Evolutionary conservation across 345 rosid genomes (phyloP).

Genomic region (Hibiscus tridactylites): DNA sequence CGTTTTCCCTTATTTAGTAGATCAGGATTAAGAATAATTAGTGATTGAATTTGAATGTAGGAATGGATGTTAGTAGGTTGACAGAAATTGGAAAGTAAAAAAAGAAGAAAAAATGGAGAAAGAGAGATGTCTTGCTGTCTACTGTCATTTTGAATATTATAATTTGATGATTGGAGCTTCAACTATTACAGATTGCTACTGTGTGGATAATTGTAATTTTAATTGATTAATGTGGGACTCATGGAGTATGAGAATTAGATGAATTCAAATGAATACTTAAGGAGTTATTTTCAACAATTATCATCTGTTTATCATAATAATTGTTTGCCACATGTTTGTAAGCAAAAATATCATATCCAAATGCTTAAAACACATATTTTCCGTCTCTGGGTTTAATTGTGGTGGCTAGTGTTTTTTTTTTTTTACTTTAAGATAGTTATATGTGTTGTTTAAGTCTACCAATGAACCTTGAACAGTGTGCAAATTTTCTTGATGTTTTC

Average conservation of each 20-base stretch:
- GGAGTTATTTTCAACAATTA: neutral
- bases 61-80: neutral
- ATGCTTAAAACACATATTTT: neutral
- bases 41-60: neutral
- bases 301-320: neutral
- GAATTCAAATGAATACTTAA: neutral
- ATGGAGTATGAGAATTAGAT: neutral
- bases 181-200: neutral
- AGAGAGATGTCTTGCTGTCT: neutral
- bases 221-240: neutral
- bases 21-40: neutral
- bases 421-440: neutral
- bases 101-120: neutral
- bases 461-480: neutral
- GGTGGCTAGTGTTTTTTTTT: neutral
- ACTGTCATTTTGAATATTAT: neutral
- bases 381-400: neutral
- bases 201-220: neutral
- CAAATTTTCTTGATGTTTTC: neutral
- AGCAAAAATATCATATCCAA: neutral
- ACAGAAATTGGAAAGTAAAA: neutral
- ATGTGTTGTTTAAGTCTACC: neutral
- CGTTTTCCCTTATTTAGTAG: neutral
- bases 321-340: neutral
- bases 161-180: neutral